Evolutionary conservation across 78 protist genomes (phyloP).

Genomic region (Tieghemostelium lacteum): DNA sequence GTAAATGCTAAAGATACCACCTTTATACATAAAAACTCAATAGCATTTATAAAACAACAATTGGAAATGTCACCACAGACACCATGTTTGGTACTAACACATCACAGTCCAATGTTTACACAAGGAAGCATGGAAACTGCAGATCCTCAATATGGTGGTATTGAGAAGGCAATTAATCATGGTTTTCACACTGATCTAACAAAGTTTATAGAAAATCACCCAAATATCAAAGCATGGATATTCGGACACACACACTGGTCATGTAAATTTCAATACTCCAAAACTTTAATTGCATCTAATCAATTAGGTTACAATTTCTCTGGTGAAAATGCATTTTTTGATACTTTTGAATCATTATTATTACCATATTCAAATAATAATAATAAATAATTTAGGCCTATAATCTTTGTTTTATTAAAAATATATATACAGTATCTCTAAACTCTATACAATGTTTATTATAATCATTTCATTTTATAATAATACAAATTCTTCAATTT

Average conservation of each 20-base stretch:
- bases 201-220: not conserved
- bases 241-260: constrained; percentile 20
- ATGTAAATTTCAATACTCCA: not conserved
- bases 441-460: too few relatives aligned
- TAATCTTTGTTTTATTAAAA: too few relatives aligned
- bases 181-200: constrained; percentile 24
- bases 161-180: not conserved
- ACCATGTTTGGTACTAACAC: not conserved
- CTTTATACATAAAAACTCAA: not conserved
- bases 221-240: constrained; percentile 2
- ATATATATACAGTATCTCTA: not conserved
- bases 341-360: not conserved
- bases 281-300: not conserved
- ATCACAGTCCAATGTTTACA: constrained; percentile 5
- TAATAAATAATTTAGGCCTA: not conserved
- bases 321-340: not conserved
- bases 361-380: too few relatives aligned
- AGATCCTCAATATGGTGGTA: not conserved
- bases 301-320: not conserved
- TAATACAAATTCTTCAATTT: not conserved
- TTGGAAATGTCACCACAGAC: not conserved
- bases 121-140: not conserved
- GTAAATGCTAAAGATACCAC: not conserved
- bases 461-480: too few relatives aligned
- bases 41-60: not conserved